phyloP scores from a whole-genome alignment of 2,329 filamentous ascomycete species.

The Pyrenophora tritici-repentis region DNA sequence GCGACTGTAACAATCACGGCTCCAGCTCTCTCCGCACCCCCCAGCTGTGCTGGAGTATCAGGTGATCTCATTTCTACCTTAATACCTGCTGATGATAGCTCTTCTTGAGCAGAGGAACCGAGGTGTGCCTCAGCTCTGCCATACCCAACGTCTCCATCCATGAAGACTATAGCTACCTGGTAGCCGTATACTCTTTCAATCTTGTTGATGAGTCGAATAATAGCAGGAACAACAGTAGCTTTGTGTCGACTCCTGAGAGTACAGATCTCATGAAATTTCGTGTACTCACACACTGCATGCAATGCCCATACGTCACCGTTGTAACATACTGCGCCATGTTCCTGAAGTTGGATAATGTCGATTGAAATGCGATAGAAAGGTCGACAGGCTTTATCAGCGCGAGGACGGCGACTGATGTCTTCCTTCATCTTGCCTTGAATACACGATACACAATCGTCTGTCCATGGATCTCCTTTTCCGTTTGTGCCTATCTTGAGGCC shows the following conservation, averaged over 20 bases:
- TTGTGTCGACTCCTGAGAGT: constrained; percentile 1
- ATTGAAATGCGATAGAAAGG: constrained; percentile 1
- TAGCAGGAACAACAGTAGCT: not conserved
- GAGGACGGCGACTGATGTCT: not conserved
- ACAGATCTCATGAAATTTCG: not conserved
- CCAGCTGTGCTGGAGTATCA: constrained; percentile 1
- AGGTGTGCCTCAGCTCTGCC: not conserved
- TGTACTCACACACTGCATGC: constrained; percentile 1
- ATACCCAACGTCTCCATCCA: not conserved
- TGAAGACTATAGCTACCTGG: constrained; percentile 1
- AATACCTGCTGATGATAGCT: not conserved
- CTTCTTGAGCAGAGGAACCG: constrained; percentile 2
- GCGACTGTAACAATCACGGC: not conserved
- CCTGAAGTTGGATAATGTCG: constrained; percentile 5
- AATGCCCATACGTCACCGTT: constrained; percentile 5
- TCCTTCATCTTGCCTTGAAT: constrained; percentile 6
- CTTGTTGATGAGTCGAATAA: not conserved
- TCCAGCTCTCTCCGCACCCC: constrained; percentile 6
- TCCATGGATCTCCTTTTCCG: not conserved
- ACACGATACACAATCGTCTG: not conserved
- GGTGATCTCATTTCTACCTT: constrained; percentile 1
- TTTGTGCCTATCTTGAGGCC: not conserved
- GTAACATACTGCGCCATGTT: constrained; percentile 4
- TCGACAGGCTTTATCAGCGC: not conserved
- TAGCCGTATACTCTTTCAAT: constrained; percentile 1